Percentiles rank a stretch among this genome's conserved stretches.
Conservation (phyloP, 108 stramenopile genomes). For the Skeletonema menzelii region DNA sequence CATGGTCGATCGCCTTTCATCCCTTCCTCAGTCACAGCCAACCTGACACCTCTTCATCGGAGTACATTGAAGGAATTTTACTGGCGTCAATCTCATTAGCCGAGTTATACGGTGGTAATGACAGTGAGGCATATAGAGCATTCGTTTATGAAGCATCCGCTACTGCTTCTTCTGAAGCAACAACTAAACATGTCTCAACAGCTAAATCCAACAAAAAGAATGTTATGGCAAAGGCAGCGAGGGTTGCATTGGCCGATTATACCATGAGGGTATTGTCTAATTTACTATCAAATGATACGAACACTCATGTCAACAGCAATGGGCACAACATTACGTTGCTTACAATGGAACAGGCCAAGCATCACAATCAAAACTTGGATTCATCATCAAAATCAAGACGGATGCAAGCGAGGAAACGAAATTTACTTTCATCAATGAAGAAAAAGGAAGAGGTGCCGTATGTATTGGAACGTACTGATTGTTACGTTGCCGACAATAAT, state of each 20-base stretch:
- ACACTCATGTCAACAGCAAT: neutral
- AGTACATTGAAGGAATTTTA: slow-evolving; percentile 5
- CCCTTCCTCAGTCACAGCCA: slow-evolving; percentile 3
- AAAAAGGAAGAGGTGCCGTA: slow-evolving; percentile 40
- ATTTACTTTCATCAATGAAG: slow-evolving; percentile 11
- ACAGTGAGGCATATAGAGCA: slow-evolving; percentile 1
- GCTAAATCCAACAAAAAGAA: neutral
- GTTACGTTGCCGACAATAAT: slow-evolving; percentile 3
- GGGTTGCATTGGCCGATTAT: slow-evolving; percentile 34
- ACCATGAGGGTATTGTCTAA: slow-evolving; percentile 25
- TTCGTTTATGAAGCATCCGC: slow-evolving; percentile 3
- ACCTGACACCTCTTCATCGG: neutral
- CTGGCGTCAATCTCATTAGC: slow-evolving; percentile 9
- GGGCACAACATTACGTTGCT: slow-evolving; percentile 18
- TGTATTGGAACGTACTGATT: slow-evolving; percentile 77
- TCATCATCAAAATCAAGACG: neutral
- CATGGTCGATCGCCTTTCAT: slow-evolving; percentile 19
- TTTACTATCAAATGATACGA: neutral
- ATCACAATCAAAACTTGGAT: slow-evolving; percentile 6
- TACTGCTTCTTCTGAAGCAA: neutral
- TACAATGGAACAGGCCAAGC: slow-evolving; percentile 48
- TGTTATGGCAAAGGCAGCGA: slow-evolving; percentile 11
- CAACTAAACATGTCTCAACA: neutral
- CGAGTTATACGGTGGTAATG: neutral
- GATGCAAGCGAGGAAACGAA: neutral